Evolutionary conservation across 768 basidiomycete genomes (phyloP), one percentile per base, ranked within the genome.

Genomic region (Fibroporia radiculosa): DNA sequence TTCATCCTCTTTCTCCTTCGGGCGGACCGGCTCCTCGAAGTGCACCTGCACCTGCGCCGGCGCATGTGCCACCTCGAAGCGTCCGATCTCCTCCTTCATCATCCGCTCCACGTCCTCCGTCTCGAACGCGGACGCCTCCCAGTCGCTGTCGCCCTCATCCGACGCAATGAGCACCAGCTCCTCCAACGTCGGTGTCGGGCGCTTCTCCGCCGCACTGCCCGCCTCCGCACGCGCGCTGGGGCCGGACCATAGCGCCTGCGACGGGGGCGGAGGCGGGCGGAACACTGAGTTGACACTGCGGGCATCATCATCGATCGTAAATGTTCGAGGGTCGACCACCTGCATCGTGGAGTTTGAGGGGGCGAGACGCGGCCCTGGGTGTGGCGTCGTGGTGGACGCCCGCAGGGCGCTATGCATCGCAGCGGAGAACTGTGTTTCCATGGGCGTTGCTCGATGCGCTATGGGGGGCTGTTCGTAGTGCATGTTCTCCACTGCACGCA

Each of bases 121-220:
- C 28, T 51, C 55, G 33, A 53, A 56, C 19, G 52, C 54, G 4
- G 37, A 41, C n/a, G 44, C 45, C 13, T 56, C 50, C 35, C 49
- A 54, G 35, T 54, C 59, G 20, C 40, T 49, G 27, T 50, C 50
- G 44, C 52, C 52, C 10, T 44, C 44, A 24, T 45, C 46, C 4
- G 49, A 47, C 7, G 40, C 44, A 3, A 46, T 48, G 20, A 47
- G 45, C 10, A 55, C 56, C 46, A 51, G 46, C 42, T 60, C 59
- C 29, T 55, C 51, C 23, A 47, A 54, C 26, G 55, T 53, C 23
- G 44, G 40, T 31, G 57, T 42, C 12, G 41, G 45, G 10, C 45
- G 42, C 18, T 27, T 48, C 27, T 47, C 44, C 23, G 43, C 39
- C 26, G 47, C 48, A 19, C n/a, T 42, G 11, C 6, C 27, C 7